Evolutionary conservation across 805 yeast species (phyloP), one percentile per base, ranked within the genome.

Genomic region (Wickerhamiella sergipiensis): DNA sequence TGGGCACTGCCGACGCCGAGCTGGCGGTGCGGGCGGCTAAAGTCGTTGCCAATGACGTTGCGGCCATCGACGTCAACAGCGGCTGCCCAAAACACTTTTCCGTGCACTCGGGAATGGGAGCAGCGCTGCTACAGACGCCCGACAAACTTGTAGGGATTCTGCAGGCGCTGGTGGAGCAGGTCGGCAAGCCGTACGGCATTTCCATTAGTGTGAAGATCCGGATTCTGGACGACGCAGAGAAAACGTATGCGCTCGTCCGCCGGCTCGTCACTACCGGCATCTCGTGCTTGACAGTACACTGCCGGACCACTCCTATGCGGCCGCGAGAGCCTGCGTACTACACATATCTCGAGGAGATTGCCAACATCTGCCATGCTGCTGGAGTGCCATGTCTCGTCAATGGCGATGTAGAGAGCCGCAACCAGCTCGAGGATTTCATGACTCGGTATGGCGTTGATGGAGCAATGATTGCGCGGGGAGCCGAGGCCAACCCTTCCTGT

Each of bases 21-120:
- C 67, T 88, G 19, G 98, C 98, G 0, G 95, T 88, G 1, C 71
- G 82, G 54, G 98, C 97, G 1, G 97, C 95, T 0, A 68, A 75
- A 49, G 73, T 81, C 43, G 85, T 92, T 2, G 86, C 89, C 8
- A 62, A 72, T 1, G 97, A 92, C 65, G 97, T 92, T 2, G 88
- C 79, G 55, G 97, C 95, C 8, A 83, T 92, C 5, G 98, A 92
- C 64, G 74, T 92, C 52, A 92, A 92, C 65, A 87, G 95, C 26
- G 98, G 98, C 5, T 92, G 98, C 67, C 98, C 98, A 2, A 92
- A 90, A 64, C 97, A 88, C 58, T 92, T 92, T 61, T 84, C 95
- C 1, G 75, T 88, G 2, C 98, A 92, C 65, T 74, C 94, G 0
- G 98, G 98, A 0, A 92, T 92, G 97, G 98, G 98, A 5, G 95